Conservation (phyloP, 2,329 filamentous ascomycete species). For the Alternaria hordeiaustralica region DNA sequence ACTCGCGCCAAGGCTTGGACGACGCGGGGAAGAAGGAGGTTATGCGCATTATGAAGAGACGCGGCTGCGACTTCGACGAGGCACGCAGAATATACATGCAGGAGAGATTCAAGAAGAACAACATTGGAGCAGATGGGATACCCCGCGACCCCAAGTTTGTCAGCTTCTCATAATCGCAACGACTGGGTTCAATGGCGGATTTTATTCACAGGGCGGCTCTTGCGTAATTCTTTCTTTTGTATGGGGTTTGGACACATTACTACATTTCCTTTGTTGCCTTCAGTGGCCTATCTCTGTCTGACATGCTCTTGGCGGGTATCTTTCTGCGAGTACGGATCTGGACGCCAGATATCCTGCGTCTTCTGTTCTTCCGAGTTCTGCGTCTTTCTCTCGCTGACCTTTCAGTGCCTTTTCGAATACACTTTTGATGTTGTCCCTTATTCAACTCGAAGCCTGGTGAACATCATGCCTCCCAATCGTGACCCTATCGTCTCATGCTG, state of each 20-base stretch:
- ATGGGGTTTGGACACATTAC: not conserved
- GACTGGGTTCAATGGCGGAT: not conserved
- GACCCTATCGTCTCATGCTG: not conserved
- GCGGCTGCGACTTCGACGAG: conserved; percentile 85
- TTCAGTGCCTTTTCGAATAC: conserved; percentile 2
- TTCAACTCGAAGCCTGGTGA: not conserved
- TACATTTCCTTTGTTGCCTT: conserved; percentile 16
- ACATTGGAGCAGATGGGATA: conserved; percentile 85
- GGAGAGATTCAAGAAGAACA: conserved; percentile 82
- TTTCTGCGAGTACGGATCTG: conserved; percentile 1
- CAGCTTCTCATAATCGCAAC: conserved; percentile 70
- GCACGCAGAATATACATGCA: conserved; percentile 86
- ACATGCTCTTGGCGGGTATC: conserved; percentile 1
- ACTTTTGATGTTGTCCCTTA: not conserved
- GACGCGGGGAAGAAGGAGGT: conserved; percentile 81
- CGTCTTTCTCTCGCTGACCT: conserved; percentile 1
- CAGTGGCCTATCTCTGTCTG: conserved; percentile 3
- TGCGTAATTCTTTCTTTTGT: conserved; percentile 13
- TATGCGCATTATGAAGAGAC: conserved; percentile 86
- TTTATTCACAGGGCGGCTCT: conserved; percentile 1
- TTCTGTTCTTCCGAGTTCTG: not conserved
- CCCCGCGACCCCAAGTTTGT: conserved; percentile 95
- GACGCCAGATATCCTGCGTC: conserved; percentile 2
- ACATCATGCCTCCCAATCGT: not conserved
- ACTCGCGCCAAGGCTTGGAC: conserved; percentile 81